Evolutionary conservation across 1,284 basidiomycete species (phyloP), one percentile per base, ranked within the genome.

Genomic region (Sphaerobolus stellatus): DNA sequence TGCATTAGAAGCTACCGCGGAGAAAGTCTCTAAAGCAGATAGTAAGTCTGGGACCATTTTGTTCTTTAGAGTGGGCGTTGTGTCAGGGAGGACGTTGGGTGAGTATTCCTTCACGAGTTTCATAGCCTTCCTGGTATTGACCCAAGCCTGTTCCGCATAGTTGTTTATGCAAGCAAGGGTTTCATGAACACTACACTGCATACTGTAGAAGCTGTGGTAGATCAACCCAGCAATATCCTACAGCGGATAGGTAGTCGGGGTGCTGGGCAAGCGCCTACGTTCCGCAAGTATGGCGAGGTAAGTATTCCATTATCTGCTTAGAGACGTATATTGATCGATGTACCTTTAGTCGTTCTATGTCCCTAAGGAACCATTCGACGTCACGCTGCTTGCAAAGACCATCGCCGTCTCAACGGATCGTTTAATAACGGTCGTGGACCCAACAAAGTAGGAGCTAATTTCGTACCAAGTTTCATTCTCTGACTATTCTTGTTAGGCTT

Each of bases 131-230:
- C 49, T 33, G 14, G 4, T 46, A 14, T 48, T n/a, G n/a, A n/a
- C n/a, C n/a, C 18, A 9, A 20, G 43, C 48, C 4, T 28, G n/a
- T 20, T 28, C 20, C 31, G 4, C 20, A 22, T 54, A 90, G 89
- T 91, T 40, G 74, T 88, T 24, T 90, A 83, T 68, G 80, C 80
- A 6, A 72, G 78, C 28, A 90, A 86, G 69, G 77, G 76, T 47
- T 75, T 84, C 43, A 64, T 88, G 41, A 80, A 85, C 57, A 68
- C 78, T 2, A 79, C 78, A 67, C 59, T 81, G 20, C 69, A 78
- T 55, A 74, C 75, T 22, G 59, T 80, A 20, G 78, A 81, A 63
- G 75, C 73, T 6, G 64, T 86, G 20, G 20, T 34, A 2, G 29
- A 53, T 22, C 44, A 20, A 18, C 33, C 52, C n/a, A 46, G 9